Evolutionary conservation across 306 rosid species (phyloP), one percentile per base, ranked within the genome.

Genomic region (Medicago arabica): DNA sequence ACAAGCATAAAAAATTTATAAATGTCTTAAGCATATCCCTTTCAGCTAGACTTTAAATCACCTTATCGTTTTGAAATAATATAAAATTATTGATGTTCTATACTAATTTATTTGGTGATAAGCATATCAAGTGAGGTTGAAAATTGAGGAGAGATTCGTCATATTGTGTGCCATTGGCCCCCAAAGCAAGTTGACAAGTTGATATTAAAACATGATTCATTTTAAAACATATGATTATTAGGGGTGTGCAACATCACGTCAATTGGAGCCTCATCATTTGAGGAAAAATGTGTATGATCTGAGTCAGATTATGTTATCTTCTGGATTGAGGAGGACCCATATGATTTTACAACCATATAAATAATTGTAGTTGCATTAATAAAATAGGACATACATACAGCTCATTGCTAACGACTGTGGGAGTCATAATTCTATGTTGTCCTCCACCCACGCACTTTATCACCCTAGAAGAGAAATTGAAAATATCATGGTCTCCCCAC

Each of bases 221-320:
- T 28, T 28, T 28, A 28, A 28, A 28, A 28, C 31, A 28, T 28
- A 28, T 28, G 31, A 28, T 28, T 28, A 28, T 46, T 46, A 12
- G 51, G 15, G 51, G 4, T 46, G 51, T 46, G n/a, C 51, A 46
- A 46, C 16, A 15, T 46, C 51, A 46, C 5, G 8, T 54, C 28
- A 18, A 17, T n/a, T 51, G 12, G 58, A 51, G 10, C 23, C 58
- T 53, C 25, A 53, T 12, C 44, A 67, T 63, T 19, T 57, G 61
- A 14, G 11, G n/a, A 50, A 78, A 63, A 57, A 8, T 75, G 84
- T 75, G 74, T 81, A 14, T 70, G 85, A 81, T 81, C 85, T 14
- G 70, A 70, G 63, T 81, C 85, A 81, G 74, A 78, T 40, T 40
- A 63, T 50, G 46, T 15, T 71, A 49, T 25, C 61, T 67, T 73